Conservation (phyloP, 2,329 filamentous ascomycete species). For the Trichoderma harzianum region DNA sequence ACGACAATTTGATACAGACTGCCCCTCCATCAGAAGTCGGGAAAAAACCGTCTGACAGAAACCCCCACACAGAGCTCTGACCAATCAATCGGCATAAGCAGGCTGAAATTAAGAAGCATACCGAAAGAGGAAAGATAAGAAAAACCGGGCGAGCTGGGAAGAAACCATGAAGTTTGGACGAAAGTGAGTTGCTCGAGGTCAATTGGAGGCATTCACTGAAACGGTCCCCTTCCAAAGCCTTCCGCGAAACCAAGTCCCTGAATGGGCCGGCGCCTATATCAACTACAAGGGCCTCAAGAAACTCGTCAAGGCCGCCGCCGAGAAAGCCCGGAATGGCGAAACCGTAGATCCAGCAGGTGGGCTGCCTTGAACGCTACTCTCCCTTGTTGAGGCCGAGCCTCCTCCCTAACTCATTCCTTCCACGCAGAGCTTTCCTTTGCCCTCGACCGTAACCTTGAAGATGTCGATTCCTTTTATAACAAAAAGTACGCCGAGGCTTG, state of each 20-base stretch:
- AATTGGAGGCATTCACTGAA: slow-evolving; percentile 20
- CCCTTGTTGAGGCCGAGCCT: slow-evolving; percentile 18
- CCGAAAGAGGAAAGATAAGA: not conserved
- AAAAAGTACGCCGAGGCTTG: slow-evolving; percentile 86
- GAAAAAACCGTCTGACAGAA: not conserved
- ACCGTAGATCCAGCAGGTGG: slow-evolving; percentile 88
- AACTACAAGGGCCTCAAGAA: slow-evolving; percentile 93
- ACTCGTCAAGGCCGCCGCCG: slow-evolving; percentile 78
- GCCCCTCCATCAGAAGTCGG: not conserved
- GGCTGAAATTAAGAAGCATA: not conserved
- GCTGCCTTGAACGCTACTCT: slow-evolving; percentile 34
- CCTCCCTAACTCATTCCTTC: slow-evolving; percentile 31
- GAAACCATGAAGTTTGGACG: slow-evolving; percentile 59
- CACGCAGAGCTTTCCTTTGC: slow-evolving; percentile 88
- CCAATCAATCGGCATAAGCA: slow-evolving; percentile 12
- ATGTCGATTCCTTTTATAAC: slow-evolving; percentile 95
- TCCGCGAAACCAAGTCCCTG: slow-evolving; percentile 78
- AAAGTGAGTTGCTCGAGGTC: slow-evolving; percentile 44
- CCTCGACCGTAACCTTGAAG: slow-evolving; percentile 93
- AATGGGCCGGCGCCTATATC: slow-evolving; percentile 82
- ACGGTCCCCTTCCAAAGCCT: slow-evolving; percentile 41
- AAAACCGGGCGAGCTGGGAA: not conserved
- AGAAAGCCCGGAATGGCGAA: slow-evolving; percentile 63
- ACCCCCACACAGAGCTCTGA: slow-evolving; percentile 5
- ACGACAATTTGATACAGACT: not conserved